Evolutionary conservation across 2,329 filamentous ascomycete species (phyloP), one percentile per base, ranked within the genome.

Genomic region (Incumbomyces delicatus): DNA sequence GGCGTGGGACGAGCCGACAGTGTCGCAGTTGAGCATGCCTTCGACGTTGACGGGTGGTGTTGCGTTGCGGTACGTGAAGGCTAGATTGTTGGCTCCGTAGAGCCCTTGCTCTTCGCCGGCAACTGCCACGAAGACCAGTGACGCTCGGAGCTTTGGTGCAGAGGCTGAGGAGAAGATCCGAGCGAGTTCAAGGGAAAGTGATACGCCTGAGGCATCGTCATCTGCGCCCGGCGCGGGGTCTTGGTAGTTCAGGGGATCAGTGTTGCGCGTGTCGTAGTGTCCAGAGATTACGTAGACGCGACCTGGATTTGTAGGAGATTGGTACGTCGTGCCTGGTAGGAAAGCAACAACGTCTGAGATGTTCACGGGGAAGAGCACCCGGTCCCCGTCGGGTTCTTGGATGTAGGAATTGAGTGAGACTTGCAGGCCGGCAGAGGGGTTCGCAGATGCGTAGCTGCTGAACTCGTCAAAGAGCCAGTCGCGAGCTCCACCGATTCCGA

Each of bases 71-170:
- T 76, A 68, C 0, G 69, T 73, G 54, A 73, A 68, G 1, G 76
- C 76, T 4, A 78, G 63, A 59, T 72, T 72, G 2, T 63, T 62
- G 3, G 73, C 63, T 2, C 76, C 76, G 45, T 73, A 74, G 2
- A 78, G 66, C 4, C 65, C 66, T 61, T 79, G 76, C 51, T 79
- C 76, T 58, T 80, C 76, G 12, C 74, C 76, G 1, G 76, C 73
- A 2, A 76, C 73, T 2, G 76, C 74, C 2, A 66, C 74, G 43
- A 79, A 76, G 38, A 76, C 71, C 51, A 79, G 73, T 1, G 74
- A 78, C 1, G 74, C 70, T 46, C 65, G 65, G 1, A 72, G 74
- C 31, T 66, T 58, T 10, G 63, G 64, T 37, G 63, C 70, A 16
- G 16, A 18, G 14, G 33, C 27, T 2, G n/a, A 16, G 0, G 75